Percentiles rank a stretch among this genome's conserved stretches.
Evolutionary conservation across 2,329 filamentous ascomycete species (phyloP).

Genomic region (Harringtonia aguacate): DNA sequence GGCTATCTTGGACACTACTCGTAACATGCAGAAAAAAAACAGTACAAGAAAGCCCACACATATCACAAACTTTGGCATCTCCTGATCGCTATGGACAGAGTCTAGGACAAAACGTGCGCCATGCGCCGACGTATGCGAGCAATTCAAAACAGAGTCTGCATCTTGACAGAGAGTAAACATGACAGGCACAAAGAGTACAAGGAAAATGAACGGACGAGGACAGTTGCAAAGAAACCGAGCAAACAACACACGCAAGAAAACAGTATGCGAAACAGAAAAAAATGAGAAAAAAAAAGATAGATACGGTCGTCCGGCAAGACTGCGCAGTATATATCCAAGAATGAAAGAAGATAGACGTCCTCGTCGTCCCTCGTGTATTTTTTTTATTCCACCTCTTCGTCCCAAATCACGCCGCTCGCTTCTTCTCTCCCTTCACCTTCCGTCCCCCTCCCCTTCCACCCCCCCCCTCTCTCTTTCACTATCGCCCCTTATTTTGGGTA

Average conservation of each 20-base stretch:
- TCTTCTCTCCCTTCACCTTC: too few relatives aligned
- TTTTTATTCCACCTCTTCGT: background rate
- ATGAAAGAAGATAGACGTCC: background rate
- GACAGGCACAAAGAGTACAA: background rate
- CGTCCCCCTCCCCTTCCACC: too few relatives aligned
- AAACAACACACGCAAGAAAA: background rate
- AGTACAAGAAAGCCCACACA: background rate
- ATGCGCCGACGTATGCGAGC: conserved; percentile 5
- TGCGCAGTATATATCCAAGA: conserved; percentile 1
- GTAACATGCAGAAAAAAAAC: too few relatives aligned
- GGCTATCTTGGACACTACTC: too few relatives aligned
- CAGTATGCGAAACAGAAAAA: background rate
- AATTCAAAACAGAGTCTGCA: background rate
- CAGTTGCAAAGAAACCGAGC: background rate
- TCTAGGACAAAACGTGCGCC: conserved; percentile 2
- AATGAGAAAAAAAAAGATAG: background rate
- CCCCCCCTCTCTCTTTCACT: background rate
- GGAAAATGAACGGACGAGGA: background rate
- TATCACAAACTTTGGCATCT: background rate
- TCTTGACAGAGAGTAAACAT: background rate
- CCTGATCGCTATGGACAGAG: background rate
- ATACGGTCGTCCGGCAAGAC: background rate
- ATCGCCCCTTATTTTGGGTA: conserved; percentile 18
- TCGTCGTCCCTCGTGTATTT: background rate
- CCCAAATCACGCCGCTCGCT: background rate